Percentiles rank a stretch among this genome's conserved stretches.
Evolutionary conservation across 2,329 filamentous ascomycete genomes (phyloP).

Genomic region (Diaporthe vexans): DNA sequence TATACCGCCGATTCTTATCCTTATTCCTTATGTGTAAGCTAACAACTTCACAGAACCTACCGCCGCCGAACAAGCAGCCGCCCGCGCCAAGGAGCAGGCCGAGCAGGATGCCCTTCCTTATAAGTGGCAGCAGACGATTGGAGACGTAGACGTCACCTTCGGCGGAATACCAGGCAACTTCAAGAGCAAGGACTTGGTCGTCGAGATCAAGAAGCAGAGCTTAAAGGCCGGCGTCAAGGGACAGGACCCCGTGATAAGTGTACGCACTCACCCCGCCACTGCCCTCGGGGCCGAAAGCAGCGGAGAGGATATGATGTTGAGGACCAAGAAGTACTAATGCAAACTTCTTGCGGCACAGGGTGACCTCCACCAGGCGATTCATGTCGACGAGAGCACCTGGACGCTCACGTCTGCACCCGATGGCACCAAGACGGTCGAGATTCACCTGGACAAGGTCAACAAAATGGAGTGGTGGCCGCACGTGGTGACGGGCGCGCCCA

Average conservation of each 20-base stretch:
- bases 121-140: slow-evolving; percentile 96
- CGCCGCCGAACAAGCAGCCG: slow-evolving; percentile 69
- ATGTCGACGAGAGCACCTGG: slow-evolving; percentile 93
- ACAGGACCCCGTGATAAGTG: slow-evolving; percentile 85
- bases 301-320: background rate
- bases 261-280: slow-evolving; percentile 64
- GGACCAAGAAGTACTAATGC: background rate
- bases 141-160: slow-evolving; percentile 85
- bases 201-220: slow-evolving; percentile 84
- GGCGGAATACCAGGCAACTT: slow-evolving; percentile 81
- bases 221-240: slow-evolving; percentile 89
- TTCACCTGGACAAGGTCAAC: slow-evolving; percentile 95
- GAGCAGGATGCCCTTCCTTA: slow-evolving; percentile 95
- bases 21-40: background rate
- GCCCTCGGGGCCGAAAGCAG: background rate
- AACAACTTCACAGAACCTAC: slow-evolving; percentile 59
- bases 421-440: slow-evolving; percentile 76
- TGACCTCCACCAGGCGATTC: slow-evolving; percentile 83
- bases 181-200: slow-evolving; percentile 85
- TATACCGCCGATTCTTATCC: background rate
- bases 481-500: slow-evolving; percentile 87
- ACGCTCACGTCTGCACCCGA: slow-evolving; percentile 82
- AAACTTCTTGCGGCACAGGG: slow-evolving; percentile 69
- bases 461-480: slow-evolving; percentile 99
- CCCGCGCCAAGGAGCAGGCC: slow-evolving; percentile 79